These are phyloP conservation scores for Plantago rigida DNA, from an alignment of 305 asterid genomes.

Conservation along the genomic window DNA sequence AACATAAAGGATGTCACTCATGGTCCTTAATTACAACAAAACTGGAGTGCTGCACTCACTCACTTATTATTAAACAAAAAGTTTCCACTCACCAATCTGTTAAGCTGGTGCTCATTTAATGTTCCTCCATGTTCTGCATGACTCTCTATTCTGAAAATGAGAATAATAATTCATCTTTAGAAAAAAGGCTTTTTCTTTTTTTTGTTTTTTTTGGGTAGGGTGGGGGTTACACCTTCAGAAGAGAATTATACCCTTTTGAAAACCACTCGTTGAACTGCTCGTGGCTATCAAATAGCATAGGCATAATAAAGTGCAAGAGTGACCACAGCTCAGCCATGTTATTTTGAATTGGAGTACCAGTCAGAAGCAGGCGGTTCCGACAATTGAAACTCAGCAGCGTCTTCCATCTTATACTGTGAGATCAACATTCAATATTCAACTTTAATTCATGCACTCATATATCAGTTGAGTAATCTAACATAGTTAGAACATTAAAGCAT, in stretches of 20 bases:
- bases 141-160: conserved; percentile 72
- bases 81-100: conserved; percentile 70
- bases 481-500: no score
- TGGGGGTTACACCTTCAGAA: neutral
- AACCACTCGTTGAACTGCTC: conserved; percentile 98
- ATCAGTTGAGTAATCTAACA: conserved; percentile 10
- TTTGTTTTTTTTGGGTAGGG: no score
- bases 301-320: conserved; percentile 95
- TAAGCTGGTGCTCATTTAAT: conserved; percentile 95
- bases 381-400: conserved; percentile 94
- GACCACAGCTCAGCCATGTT: conserved; percentile 99
- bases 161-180: conserved; percentile 11
- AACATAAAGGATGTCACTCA: no score
- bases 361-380: conserved; percentile 90
- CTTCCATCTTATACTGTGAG: conserved; percentile 93
- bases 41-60: conserved; percentile 6
- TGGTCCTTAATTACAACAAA: neutral
- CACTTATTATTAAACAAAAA: conserved; percentile 8
- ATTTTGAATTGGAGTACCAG: conserved; percentile 95
- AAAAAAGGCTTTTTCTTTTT: neutral
- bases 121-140: conserved; percentile 99
- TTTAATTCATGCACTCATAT: conserved; percentile 9
- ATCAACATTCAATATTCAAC: conserved; percentile 29
- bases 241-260: conserved; percentile 73
- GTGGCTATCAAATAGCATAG: conserved; percentile 88